Base-by-base conservation (phyloP, 495 filamentous ascomycete species). In the Penicillium egyptiacum region DNA sequence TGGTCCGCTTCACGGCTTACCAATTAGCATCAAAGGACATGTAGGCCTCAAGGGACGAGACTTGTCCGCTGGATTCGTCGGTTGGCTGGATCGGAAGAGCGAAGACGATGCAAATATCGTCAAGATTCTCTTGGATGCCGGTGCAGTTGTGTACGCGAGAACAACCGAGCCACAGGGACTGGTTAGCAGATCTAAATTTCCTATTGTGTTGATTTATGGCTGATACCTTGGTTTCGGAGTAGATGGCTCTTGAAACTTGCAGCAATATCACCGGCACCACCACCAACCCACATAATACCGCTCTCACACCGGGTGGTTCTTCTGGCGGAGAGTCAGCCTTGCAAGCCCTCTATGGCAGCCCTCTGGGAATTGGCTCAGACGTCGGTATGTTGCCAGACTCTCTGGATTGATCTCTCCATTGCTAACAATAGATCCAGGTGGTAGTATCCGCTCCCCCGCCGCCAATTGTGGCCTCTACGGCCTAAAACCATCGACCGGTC, bases 131-230 rank as follows among this genome's bases (percentile, higher is more conserved):
- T 11, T 56, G 3, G 28, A 47, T 5, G 60, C 60, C 6, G 60
- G 60, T 31, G 60, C 52, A 5, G 42, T 63, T 37, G 50, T 75
- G 8, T 76, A 72, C 23, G 67, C 57, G 44, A 75, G 75, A 61
- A 77, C 76, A 7, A 76, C 67, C 40, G 63, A 75, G 3, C 75
- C 75, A 28, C 74, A 75, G 22, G 66, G 59, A n/a, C 60, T 77
- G 56, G 40, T 42, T 9, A 20, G 40, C 16, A 20, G 17, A 42
- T 20, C 1, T 20, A 4, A 17, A 11, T 42, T 10, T 42, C 9
- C 3, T 9, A 12, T 9, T 20, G 7, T 12, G 40, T 5, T 17
- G 17, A 42, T 11, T 12, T 20, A 22, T 42, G 16, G 50, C 55
- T 46, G 10, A 28, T 28, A 3, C 6, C 44, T 17, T 17, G 14